Conservation (phyloP, 1,284 basidiomycete species). For the Phellinidium pouzarii region DNA sequence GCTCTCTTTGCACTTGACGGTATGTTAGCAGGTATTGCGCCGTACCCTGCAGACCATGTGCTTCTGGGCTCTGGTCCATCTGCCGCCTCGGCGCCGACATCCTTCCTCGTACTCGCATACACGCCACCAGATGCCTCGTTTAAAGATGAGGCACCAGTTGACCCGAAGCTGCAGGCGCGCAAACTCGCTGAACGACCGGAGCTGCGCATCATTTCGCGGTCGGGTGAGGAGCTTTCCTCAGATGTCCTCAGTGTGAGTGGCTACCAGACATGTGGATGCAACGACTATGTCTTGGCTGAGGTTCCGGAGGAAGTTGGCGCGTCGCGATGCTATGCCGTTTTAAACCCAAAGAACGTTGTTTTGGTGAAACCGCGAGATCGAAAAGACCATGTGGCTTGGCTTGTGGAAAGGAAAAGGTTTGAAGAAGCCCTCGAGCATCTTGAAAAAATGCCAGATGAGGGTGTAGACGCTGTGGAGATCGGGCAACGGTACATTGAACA, state of each 20-base stretch:
- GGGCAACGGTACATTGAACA: slow-evolving; percentile 82
- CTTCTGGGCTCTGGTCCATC: slow-evolving; percentile 23
- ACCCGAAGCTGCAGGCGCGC: slow-evolving; percentile 66
- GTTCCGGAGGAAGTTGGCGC: slow-evolving; percentile 30
- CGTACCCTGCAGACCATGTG: slow-evolving; percentile 45
- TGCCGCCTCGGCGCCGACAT: slow-evolving; percentile 39
- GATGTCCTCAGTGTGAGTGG: slow-evolving; percentile 80
- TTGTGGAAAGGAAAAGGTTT: slow-evolving; percentile 81
- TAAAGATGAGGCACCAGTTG: slow-evolving; percentile 63
- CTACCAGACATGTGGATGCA: slow-evolving; percentile 84
- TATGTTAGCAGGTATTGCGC: slow-evolving; percentile 89
- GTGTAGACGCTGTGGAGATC: slow-evolving; percentile 66
- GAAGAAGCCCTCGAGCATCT: slow-evolving; percentile 85
- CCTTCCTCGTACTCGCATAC: slow-evolving; percentile 84
- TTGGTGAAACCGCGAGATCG: slow-evolving; percentile 81
- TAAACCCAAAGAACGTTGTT: slow-evolving; percentile 83
- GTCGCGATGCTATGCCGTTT: slow-evolving; percentile 64
- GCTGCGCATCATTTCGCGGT: slow-evolving; percentile 82
- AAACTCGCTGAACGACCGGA: slow-evolving; percentile 86
- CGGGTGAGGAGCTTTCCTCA: slow-evolving; percentile 83
- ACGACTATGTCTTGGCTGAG: slow-evolving; percentile 78
- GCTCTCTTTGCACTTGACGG: slow-evolving; percentile 92
- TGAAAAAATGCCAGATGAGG: slow-evolving; percentile 49
- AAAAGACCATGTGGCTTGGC: slow-evolving; percentile 89
- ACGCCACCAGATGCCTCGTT: slow-evolving; percentile 61